Base-by-base conservation (phyloP, 805 yeast genomes). In the Suhomyces tanzawaensis region DNA sequence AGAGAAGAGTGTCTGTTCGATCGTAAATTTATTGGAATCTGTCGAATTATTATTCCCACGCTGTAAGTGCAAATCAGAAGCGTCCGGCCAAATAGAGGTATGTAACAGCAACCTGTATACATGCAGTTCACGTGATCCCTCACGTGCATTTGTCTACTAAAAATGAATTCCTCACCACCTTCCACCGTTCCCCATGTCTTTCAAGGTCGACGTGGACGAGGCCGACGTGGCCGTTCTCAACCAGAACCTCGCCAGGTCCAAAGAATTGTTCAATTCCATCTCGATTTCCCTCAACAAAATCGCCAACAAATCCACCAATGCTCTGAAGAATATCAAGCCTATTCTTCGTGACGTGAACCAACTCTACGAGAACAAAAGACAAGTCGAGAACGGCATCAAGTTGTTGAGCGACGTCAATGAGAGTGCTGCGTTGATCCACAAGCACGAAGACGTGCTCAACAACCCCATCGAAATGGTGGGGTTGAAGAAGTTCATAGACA, bases 221-320 rank as follows among this genome's bases (percentile, higher is more conserved):
- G 89, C 90, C 2, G 96, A 88, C 49, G 81, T 87, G 23, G 81
- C 87, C 2, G 89, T 89, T 4, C 71, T 89, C 22, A 84, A 86
- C 36, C 93, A 85, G 52, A 81, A 84, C 37, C 68, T 90, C 23
- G 60, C 70, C 34, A 74, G 78, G 37, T 76, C 87, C 3, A 73
- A 75, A 27, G 69, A 67, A 14, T 60, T 87, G 28, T 75, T 88
- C 7, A 53, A 59, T 2, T 61, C 73, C 30, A 80, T 89, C 39
- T 66, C 77, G 8, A 60, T 62, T 19, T 79, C 87, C 2, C 66
- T 87, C 29, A 66, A 58, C 21, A 67, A 64, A 34, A 73, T 89
- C 37, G 69, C 81, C 5, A 58, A 57, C 21, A 74, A 72, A 36
- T 72, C 89, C 5, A 54, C 67, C 17, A 68, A 70, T 16, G 83